These are phyloP conservation scores for Lipomyces kockii DNA, from an alignment of 805 yeast species.

Conservation along the genomic window DNA sequence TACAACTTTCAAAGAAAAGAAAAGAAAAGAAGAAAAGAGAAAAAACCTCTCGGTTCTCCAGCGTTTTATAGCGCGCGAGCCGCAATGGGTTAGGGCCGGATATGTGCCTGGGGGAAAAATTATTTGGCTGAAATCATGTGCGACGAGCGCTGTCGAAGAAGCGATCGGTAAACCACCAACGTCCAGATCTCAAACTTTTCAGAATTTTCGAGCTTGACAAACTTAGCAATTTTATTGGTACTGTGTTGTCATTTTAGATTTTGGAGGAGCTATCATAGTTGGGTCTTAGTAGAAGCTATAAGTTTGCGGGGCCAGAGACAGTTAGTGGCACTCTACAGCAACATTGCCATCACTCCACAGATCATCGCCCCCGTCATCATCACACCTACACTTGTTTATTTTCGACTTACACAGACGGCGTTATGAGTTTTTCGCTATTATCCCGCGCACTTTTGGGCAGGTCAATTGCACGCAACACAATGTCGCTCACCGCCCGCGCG, in stretches of 20 bases:
- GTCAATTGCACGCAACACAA: background rate
- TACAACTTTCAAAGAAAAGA: slow-evolving; percentile 33
- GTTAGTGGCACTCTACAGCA: background rate
- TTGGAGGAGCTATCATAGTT: background rate
- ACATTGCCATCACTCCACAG: background rate
- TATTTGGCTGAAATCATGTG: background rate
- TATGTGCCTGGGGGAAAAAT: background rate
- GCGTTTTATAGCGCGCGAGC: slow-evolving; percentile 1
- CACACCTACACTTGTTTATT: background rate
- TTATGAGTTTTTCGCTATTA: slow-evolving; percentile 18
- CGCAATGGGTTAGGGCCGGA: slow-evolving; percentile 8
- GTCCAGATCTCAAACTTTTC: background rate
- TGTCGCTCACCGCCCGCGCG: background rate
- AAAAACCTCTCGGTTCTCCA: background rate
- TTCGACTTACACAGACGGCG: background rate
- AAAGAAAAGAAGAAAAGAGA: slow-evolving; percentile 12
- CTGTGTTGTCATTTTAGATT: background rate
- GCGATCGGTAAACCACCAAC: background rate
- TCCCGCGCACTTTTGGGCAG: background rate
- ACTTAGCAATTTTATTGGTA: background rate
- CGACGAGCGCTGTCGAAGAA: background rate
- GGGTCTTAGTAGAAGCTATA: background rate
- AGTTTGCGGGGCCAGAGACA: background rate
- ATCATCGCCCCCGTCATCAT: background rate
- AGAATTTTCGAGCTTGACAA: background rate